Base-by-base conservation (phyloP, 805 yeast genomes). In the Tetrapisispora nanseiensis region DNA sequence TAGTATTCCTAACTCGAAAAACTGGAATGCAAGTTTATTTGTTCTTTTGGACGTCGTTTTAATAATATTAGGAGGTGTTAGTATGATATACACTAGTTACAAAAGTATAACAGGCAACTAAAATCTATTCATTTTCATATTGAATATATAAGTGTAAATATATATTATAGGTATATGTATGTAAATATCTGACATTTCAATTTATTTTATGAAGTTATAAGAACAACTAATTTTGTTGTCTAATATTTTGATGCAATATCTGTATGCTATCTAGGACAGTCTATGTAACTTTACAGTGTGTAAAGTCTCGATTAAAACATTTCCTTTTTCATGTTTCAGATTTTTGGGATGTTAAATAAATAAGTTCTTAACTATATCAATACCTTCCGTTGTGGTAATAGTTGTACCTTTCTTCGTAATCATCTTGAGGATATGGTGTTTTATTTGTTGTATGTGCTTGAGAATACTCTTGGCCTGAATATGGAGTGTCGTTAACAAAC, bases 51-150 rank as follows among this genome's bases (percentile, higher is more conserved):
- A 82, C 54, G 63, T 70, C 29, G 33, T 64, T 2, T 61, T 82
- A 50, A 68, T 75, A 3, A 27, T 66, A 1, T 57, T 81, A 46
- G 92, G 92, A 2, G 73, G 69, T 1, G 49, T 69, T 15, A 78
- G 84, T 4, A 72, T 82, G 78, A 51, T 70, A 2, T 82, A 81
- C 56, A 82, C 86, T 1, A 75, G 85, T 1, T 74, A 69, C 42
- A 79, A 77, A 50, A 70, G 79, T 37, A 47, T 76, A 2, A 20
- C 18, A 9, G 31, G 24, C 2, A 31, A 16, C 7, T 38, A 19
- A 38, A 13, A n/a, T n/a, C n/a, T n/a, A n/a, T n/a, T n/a, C n/a
- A n/a, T n/a, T n/a, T n/a, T n/a, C n/a, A n/a, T n/a, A n/a, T n/a
- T n/a, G n/a, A n/a, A n/a, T n/a, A n/a, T n/a, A n/a, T n/a, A n/a